Evolutionary conservation across 176 grass and related monocot species (phyloP).

Genomic region (Aegilops sharonensis): DNA sequence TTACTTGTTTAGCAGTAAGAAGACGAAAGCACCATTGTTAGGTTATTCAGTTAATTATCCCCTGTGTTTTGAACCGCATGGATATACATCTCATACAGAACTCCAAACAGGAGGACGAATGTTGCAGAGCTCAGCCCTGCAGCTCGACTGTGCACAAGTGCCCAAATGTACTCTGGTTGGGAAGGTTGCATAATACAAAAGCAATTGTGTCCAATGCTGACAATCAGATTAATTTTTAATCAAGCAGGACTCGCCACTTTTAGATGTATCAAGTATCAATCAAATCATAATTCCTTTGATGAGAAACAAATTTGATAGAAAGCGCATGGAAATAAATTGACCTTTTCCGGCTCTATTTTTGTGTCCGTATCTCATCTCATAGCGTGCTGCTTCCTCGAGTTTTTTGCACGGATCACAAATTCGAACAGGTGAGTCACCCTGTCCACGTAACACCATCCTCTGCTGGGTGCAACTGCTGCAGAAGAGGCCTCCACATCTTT

Average conservation of each 20-base stretch:
- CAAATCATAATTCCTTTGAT: constrained; percentile 9
- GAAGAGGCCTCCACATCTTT: constrained; percentile 89
- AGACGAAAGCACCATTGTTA: neutral
- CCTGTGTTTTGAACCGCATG: neutral
- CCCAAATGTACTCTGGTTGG: neutral
- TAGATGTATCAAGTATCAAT: neutral
- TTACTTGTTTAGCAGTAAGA: constrained; percentile 28
- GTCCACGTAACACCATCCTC: constrained; percentile 89
- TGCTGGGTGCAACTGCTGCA: constrained; percentile 82
- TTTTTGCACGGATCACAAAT: constrained; percentile 95
- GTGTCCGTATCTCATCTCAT: constrained; percentile 79
- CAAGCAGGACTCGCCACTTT: neutral
- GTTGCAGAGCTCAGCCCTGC: neutral
- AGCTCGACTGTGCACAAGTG: neutral
- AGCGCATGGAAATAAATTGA: constrained; percentile 17
- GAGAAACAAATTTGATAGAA: constrained; percentile 8
- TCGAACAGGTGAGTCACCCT: constrained; percentile 82
- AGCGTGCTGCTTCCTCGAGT: constrained; percentile 76
- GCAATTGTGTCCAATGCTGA: constrained; percentile 11
- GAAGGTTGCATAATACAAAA: constrained; percentile 3
- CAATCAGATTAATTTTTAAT: neutral
- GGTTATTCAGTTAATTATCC: neutral
- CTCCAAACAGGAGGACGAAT: neutral
- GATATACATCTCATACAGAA: constrained; percentile 2
- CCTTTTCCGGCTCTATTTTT: constrained; percentile 63